Percentiles rank a stretch among this genome's conserved stretches.
Conservation (phyloP, 2,329 filamentous ascomycete species). For the Tricladium varicosporioides region DNA sequence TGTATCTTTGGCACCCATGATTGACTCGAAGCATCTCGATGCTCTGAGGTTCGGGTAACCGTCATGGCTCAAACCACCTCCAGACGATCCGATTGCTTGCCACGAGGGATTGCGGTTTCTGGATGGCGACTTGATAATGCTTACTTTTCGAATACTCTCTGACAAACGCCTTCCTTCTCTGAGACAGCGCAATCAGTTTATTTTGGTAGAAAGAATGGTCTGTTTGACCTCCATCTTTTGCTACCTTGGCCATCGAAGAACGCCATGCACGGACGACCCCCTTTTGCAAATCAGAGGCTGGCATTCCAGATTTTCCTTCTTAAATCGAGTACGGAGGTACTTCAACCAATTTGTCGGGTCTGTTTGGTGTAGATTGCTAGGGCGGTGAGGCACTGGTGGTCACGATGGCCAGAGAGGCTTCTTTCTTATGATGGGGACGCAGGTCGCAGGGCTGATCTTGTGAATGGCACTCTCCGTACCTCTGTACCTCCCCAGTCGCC, state of each 20-base stretch:
- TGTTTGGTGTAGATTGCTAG: constrained; percentile 18
- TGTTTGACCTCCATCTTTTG: background rate
- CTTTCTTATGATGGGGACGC: constrained; percentile 20
- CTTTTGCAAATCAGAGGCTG: background rate
- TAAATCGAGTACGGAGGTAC: background rate
- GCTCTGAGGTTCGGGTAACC: background rate
- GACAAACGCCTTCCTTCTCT: constrained; percentile 6
- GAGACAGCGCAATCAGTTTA: constrained; percentile 12
- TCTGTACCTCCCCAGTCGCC: constrained; percentile 9
- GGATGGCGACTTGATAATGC: background rate
- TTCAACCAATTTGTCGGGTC: constrained; percentile 24
- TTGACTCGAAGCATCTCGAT: background rate
- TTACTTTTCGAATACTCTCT: constrained; percentile 6
- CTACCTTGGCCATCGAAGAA: background rate
- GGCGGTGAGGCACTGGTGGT: constrained; percentile 24
- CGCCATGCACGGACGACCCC: constrained; percentile 9
- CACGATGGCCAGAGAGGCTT: constrained; percentile 20
- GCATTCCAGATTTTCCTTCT: constrained; percentile 3
- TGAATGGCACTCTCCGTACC: background rate
- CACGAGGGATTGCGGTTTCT: background rate
- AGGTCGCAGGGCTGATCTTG: constrained; percentile 30
- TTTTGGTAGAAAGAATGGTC: constrained; percentile 1
- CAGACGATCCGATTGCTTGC: constrained; percentile 20
- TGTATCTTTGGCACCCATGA: constrained; percentile 6
- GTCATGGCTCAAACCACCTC: background rate